phyloP scores from a whole-genome alignment of 345 rosid species.

The Syzygium aromaticum region DNA sequence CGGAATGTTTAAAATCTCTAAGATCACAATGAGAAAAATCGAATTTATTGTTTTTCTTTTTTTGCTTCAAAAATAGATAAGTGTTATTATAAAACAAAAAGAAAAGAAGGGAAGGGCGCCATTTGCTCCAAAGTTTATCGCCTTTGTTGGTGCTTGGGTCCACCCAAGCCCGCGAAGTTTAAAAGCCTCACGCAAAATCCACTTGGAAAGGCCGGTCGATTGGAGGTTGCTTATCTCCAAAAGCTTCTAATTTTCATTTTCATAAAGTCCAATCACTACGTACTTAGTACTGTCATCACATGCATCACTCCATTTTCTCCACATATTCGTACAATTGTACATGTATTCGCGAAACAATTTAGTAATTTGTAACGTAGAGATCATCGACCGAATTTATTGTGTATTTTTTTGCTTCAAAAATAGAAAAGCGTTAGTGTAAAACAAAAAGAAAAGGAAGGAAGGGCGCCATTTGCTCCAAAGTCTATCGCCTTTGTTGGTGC shows the following conservation, averaged over 20 bases:
- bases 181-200: not conserved
- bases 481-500: not conserved
- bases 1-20: not conserved
- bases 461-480: not conserved
- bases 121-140: not conserved
- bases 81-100: not conserved
- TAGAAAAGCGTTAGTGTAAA: not conserved
- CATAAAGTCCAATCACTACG: not conserved
- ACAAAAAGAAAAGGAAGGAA: not conserved
- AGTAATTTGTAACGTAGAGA: not conserved
- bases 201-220: not conserved
- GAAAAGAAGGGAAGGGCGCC: not conserved
- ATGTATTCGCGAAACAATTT: no score
- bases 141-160: not conserved
- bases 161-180: not conserved
- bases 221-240: not conserved
- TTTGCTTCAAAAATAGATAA: not conserved
- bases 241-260: not conserved
- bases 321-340: not conserved
- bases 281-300: accelerated
- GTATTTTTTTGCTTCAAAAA: not conserved
- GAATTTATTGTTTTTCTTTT: not conserved
- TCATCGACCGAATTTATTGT: not conserved
- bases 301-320: not conserved
- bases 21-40: not conserved